Percentiles rank a stretch among this genome's conserved stretches.
phyloP scores from a whole-genome alignment of 164 flowering plant genomes.

The Dillenia turbinata region DNA sequence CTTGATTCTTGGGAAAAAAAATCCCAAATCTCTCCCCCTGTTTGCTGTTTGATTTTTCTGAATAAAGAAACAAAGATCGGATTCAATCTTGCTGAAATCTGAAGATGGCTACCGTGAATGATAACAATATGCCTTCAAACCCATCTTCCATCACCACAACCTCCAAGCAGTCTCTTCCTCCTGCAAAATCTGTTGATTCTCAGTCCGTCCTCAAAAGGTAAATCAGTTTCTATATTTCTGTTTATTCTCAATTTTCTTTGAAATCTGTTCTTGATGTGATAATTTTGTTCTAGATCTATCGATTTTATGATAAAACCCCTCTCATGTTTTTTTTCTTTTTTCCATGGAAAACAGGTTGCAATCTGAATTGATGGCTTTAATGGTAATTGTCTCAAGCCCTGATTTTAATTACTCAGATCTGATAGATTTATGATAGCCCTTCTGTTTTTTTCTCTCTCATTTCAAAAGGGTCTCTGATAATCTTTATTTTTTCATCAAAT shows the following conservation, averaged over 20 bases:
- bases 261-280: neutral
- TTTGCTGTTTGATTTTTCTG: too few relatives aligned
- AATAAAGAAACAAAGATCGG: too few relatives aligned
- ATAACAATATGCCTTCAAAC: constrained; percentile 32
- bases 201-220: constrained; percentile 66
- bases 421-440: neutral
- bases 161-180: constrained; percentile 29
- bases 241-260: neutral
- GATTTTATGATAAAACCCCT: neutral
- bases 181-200: constrained; percentile 49
- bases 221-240: neutral
- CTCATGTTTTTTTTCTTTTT: neutral
- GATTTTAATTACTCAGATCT: neutral
- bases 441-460: neutral
- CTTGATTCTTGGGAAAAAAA: too few relatives aligned
- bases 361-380: neutral
- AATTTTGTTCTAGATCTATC: neutral
- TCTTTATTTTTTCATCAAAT: neutral
- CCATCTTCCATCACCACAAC: constrained; percentile 24
- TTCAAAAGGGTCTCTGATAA: neutral
- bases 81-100: too few relatives aligned
- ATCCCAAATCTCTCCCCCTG: too few relatives aligned
- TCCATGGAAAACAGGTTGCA: neutral
- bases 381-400: neutral
- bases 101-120: constrained; percentile 24